Percentiles rank a stretch among this genome's conserved stretches.
These are phyloP conservation scores for Achlya hypogyna DNA, from an alignment of 352 stramenopile species.

Conservation along the genomic window DNA sequence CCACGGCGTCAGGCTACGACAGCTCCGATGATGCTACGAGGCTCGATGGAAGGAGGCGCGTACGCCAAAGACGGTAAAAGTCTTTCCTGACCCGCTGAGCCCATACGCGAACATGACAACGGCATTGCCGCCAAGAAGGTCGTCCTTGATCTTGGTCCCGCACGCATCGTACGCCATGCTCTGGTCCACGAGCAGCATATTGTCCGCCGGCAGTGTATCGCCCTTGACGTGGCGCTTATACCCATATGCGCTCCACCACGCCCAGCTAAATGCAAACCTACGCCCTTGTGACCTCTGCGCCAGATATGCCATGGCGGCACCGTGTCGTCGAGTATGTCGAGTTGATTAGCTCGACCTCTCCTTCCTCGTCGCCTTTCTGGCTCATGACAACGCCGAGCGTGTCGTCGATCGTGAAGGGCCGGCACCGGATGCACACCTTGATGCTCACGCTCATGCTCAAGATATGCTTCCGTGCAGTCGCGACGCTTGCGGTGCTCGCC, in stretches of 20 bases:
- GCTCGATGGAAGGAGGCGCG: not conserved
- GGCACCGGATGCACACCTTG: constrained; percentile 82
- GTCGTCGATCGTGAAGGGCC: constrained; percentile 85
- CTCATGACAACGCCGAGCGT: constrained; percentile 87
- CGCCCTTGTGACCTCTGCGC: not conserved
- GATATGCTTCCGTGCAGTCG: not conserved
- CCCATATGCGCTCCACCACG: constrained; percentile 91
- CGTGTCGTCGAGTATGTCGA: constrained; percentile 88
- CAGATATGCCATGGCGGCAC: not conserved
- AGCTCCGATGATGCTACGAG: not conserved
- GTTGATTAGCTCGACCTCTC: constrained; percentile 89
- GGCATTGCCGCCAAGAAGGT: constrained; percentile 86
- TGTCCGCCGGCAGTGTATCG: constrained; percentile 43
- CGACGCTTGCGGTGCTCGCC: not conserved
- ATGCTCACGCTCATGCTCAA: constrained; percentile 78
- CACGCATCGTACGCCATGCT: constrained; percentile 82
- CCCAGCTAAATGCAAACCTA: constrained; percentile 86
- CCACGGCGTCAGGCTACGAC: constrained; percentile 74
- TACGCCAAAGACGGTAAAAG: constrained; percentile 89
- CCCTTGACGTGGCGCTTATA: constrained; percentile 82
- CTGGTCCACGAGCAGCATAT: constrained; percentile 88
- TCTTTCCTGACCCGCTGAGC: constrained; percentile 88
- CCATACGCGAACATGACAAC: constrained; percentile 92
- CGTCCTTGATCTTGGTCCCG: constrained; percentile 87
- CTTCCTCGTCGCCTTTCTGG: constrained; percentile 87